These are phyloP conservation scores for Beauveria pseudobassiana DNA, from an alignment of 2,329 filamentous ascomycete genomes.

Conservation along the genomic window DNA sequence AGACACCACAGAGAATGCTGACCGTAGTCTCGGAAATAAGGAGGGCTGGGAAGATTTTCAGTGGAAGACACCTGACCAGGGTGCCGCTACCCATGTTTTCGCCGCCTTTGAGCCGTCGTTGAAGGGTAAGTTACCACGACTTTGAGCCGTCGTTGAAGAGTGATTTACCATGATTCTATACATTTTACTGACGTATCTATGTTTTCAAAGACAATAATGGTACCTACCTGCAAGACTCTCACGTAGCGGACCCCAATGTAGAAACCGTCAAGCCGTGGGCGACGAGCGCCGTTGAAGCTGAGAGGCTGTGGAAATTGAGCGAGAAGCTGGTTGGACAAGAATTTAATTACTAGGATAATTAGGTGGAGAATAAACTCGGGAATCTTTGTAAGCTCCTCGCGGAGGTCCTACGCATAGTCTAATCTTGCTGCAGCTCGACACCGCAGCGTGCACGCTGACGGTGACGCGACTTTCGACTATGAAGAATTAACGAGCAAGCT, in stretches of 20 bases:
- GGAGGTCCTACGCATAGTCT: no score
- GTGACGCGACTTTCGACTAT: no score
- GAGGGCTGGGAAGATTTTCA: conserved; percentile 17
- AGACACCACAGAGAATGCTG: conserved; percentile 11
- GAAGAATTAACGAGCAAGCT: no score
- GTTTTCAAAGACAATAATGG: conserved; percentile 22
- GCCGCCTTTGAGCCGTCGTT: conserved; percentile 31
- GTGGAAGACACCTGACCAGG: conserved; percentile 20
- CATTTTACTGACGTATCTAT: background rate
- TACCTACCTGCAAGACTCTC: conserved; percentile 25
- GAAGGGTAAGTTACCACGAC: conserved; percentile 13
- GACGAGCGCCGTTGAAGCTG: conserved; percentile 27
- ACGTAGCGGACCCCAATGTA: conserved; percentile 23
- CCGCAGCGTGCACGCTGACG: no score
- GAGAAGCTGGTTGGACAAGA: conserved; percentile 36
- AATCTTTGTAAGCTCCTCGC: no score
- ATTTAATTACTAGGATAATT: conserved; percentile 26
- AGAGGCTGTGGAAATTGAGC: conserved; percentile 38
- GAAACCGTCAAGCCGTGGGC: conserved; percentile 25
- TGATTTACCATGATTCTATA: background rate
- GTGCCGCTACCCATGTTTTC: conserved; percentile 26
- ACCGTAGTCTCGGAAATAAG: conserved; percentile 18
- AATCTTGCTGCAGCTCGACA: no score
- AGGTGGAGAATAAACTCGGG: no score
- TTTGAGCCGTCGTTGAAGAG: background rate